Conservation (phyloP, 805 yeast genomes). For the Kuraishia hungarica region DNA sequence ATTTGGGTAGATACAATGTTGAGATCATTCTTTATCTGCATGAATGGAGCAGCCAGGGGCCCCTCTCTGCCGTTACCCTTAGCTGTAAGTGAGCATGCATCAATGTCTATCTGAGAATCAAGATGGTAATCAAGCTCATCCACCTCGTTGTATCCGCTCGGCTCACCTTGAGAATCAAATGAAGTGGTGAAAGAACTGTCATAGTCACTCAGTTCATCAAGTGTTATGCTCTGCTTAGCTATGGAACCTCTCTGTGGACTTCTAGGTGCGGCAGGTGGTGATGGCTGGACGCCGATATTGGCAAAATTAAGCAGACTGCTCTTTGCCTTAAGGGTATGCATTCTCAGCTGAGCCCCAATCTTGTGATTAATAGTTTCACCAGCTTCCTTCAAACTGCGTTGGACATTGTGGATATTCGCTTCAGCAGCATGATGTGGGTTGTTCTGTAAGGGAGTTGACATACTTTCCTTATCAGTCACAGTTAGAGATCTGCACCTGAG, state of each 20-base stretch:
- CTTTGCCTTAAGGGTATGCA: not conserved
- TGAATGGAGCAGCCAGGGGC: not conserved
- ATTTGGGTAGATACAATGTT: not conserved
- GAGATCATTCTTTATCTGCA: not conserved
- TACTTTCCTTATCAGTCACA: not conserved
- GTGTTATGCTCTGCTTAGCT: not conserved
- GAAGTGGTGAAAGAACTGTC: not conserved
- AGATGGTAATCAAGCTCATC: not conserved
- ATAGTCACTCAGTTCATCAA: not conserved
- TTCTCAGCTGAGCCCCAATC: not conserved
- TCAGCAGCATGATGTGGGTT: not conserved
- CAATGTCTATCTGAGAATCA: not conserved
- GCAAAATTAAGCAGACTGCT: not conserved
- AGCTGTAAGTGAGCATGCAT: not conserved
- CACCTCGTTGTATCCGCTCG: not conserved
- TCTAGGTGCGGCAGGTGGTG: not conserved
- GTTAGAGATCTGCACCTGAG: slow-evolving; percentile 15
- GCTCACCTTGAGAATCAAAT: not conserved
- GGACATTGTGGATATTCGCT: not conserved
- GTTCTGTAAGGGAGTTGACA: not conserved
- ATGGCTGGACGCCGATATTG: not conserved
- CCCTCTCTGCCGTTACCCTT: not conserved
- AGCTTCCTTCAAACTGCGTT: not conserved
- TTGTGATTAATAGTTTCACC: not conserved
- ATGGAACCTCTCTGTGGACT: not conserved